A percentile compares a stretch with the other conserved stretches of the same genome.
Evolutionary conservation across 208 protist genomes (phyloP).

Genomic region (Leishmania tarentolae): DNA sequence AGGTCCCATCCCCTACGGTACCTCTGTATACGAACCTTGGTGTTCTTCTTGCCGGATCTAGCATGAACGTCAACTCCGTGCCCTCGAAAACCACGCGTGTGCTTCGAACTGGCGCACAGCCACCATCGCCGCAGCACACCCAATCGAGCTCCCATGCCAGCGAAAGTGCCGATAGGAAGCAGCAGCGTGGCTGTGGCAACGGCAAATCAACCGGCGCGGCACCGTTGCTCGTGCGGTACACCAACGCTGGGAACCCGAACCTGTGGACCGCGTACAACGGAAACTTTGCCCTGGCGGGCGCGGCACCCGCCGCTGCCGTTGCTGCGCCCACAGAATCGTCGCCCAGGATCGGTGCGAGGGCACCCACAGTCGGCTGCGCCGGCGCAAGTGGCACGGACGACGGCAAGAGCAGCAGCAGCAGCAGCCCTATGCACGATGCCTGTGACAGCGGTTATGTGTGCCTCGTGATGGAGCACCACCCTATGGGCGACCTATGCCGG

Average conservation of each 20-base stretch:
- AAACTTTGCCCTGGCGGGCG: background rate
- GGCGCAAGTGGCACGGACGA: background rate
- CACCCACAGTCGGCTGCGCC: background rate
- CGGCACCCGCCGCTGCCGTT: conserved; percentile 15
- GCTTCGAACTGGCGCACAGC: background rate
- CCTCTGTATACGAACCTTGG: conserved; percentile 19
- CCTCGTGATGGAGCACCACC: conserved; percentile 85
- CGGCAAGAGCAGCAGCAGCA: conserved; percentile 11
- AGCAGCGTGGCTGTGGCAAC: background rate
- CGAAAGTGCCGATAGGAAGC: background rate
- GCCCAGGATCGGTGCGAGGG: background rate
- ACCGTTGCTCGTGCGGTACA: conserved; percentile 18
- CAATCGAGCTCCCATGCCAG: background rate
- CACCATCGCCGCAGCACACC: background rate
- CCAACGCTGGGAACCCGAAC: conserved; percentile 28
- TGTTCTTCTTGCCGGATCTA: background rate
- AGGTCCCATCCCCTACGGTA: background rate
- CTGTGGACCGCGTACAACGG: conserved; percentile 20
- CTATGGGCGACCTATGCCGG: conserved; percentile 76
- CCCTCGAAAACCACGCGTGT: background rate
- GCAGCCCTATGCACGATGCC: conserved; percentile 8
- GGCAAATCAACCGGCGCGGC: background rate
- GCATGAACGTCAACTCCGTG: background rate
- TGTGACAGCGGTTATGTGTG: conserved; percentile 66
- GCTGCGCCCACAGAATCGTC: background rate